phyloP scores from a whole-genome alignment of 805 yeast species.

The Schwanniomyces sp. region DNA sequence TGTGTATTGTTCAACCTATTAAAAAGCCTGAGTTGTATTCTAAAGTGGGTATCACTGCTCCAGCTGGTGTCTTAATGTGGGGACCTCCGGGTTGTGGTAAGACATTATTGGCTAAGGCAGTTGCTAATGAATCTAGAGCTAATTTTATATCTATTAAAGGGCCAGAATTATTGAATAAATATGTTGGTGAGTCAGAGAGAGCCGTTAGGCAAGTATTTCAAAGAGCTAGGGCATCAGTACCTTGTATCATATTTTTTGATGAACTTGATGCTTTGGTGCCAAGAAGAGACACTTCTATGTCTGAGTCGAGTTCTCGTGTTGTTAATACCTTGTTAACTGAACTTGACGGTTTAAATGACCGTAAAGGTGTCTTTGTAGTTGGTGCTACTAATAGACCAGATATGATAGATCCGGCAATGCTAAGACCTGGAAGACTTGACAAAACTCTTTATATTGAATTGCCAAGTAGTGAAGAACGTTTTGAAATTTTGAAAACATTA shows the following conservation, averaged over 20 bases:
- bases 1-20: conserved; percentile 97
- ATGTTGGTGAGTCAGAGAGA: conserved; percentile 94
- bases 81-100: conserved; percentile 99
- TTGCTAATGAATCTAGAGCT: conserved; percentile 95
- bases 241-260: conserved; percentile 93
- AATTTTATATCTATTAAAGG: conserved; percentile 95
- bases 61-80: conserved; percentile 97
- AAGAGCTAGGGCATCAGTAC: conserved; percentile 89
- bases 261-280: conserved; percentile 97
- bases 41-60: conserved; percentile 92
- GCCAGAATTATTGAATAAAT: conserved; percentile 90
- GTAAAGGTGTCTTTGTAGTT: conserved; percentile 89
- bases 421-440: conserved; percentile 94
- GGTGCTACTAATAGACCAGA: conserved; percentile 98
- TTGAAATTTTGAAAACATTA: conserved; percentile 79
- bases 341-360: conserved; percentile 88
- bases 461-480: conserved; percentile 75
- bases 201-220: conserved; percentile 92
- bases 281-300: conserved; percentile 80
- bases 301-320: conserved; percentile 89
- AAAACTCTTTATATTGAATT: conserved; percentile 89
- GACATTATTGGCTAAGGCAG: conserved; percentile 93
- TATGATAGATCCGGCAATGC: conserved; percentile 97
- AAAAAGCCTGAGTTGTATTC: conserved; percentile 86
- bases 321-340: conserved; percentile 94